Conservation (phyloP, 78 protist species). For the Ministeria vibrans region DNA sequence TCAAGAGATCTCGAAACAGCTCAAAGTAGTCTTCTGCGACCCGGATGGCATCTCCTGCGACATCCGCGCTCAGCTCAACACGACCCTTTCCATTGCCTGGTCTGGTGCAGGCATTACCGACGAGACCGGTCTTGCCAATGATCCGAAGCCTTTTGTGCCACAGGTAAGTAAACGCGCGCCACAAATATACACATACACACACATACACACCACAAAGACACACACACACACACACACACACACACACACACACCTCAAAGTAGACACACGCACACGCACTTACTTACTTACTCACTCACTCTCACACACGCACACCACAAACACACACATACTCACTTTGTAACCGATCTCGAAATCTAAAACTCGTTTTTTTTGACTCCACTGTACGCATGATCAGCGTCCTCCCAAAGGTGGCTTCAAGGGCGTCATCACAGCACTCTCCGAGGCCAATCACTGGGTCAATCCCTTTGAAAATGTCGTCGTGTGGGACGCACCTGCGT, state of each 20-base stretch:
- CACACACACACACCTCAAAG: not conserved
- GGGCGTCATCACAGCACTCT: not conserved
- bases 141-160: not conserved
- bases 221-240: not conserved
- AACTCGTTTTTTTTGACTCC: not conserved
- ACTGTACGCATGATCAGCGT: not conserved
- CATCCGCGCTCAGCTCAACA: too few relatives aligned
- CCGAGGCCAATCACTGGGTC: slow-evolving; percentile 4
- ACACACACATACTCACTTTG: not conserved
- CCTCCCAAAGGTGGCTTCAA: slow-evolving; percentile 6
- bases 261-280: not conserved
- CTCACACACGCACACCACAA: not conserved
- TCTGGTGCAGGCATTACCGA: not conserved
- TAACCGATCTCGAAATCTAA: not conserved
- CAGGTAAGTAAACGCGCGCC: not conserved
- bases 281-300: not conserved
- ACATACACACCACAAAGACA: not conserved
- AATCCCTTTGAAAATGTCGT: not conserved
- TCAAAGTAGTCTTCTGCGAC: not conserved
- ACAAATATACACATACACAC: not conserved
- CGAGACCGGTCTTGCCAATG: not conserved
- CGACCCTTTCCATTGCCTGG: too few relatives aligned
- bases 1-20: not conserved
- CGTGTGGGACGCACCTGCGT: not conserved
- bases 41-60: too few relatives aligned